phyloP scores from a whole-genome alignment of 352 stramenopile species.

The Phytophthora hybrid region DNA sequence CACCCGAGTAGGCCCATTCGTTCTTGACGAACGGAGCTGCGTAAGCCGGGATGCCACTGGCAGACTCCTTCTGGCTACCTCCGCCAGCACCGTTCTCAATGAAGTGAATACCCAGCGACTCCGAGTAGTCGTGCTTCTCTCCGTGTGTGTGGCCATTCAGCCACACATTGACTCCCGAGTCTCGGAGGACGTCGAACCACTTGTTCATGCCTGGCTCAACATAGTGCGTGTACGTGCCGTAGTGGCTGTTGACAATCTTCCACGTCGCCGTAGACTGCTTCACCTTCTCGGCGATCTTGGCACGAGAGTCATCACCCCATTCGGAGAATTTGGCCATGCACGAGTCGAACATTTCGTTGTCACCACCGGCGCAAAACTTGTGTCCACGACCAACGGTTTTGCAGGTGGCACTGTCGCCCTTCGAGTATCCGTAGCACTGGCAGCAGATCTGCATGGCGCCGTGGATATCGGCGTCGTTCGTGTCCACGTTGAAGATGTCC shows the following conservation, averaged over 20 bases:
- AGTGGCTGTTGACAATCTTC: constrained; percentile 35
- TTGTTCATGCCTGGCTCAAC: constrained; percentile 28
- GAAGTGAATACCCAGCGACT: constrained; percentile 25
- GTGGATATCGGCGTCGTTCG: constrained; percentile 36
- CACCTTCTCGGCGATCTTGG: constrained; percentile 23
- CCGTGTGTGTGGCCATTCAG: constrained; percentile 33
- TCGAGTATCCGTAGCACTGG: constrained; percentile 87
- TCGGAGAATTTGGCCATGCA: constrained; percentile 20
- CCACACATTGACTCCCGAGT: constrained; percentile 19
- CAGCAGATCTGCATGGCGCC: constrained; percentile 88
- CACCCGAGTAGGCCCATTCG: constrained; percentile 20
- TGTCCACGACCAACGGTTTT: constrained; percentile 14
- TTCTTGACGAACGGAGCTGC: constrained; percentile 20
- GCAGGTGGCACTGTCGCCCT: not conserved
- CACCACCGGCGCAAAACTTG: constrained; percentile 23
- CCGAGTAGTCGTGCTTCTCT: constrained; percentile 32
- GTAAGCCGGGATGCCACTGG: constrained; percentile 27
- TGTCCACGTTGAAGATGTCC: not conserved
- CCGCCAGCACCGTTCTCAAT: constrained; percentile 30
- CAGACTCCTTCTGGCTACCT: constrained; percentile 30
- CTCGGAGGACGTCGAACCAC: constrained; percentile 24
- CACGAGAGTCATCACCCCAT: constrained; percentile 24
- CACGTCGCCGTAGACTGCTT: constrained; percentile 32
- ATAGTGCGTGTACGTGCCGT: constrained; percentile 30
- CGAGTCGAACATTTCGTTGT: constrained; percentile 24